phyloP scores from a whole-genome alignment of 495 filamentous ascomycete genomes.

The Staphylotrichum tortipilum region DNA sequence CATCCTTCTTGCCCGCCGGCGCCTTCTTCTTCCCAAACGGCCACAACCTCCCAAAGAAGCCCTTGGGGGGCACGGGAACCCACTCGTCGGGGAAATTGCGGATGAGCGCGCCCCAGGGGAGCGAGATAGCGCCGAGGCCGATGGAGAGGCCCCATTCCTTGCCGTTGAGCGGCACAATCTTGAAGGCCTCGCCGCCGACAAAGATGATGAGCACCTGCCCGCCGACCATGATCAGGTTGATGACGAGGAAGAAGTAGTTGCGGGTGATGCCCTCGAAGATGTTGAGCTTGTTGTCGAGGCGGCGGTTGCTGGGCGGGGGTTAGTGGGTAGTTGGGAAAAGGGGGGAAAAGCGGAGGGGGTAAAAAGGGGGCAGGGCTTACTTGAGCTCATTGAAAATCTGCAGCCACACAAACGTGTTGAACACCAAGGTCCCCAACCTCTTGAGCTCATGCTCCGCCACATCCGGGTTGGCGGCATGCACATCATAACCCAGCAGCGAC shows the following conservation, averaged over 20 bases:
- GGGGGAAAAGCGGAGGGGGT: not conserved
- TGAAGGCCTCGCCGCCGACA: conserved; percentile 63
- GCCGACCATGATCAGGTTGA: conserved; percentile 78
- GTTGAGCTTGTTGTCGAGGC: conserved; percentile 83
- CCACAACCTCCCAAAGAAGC: too few relatives aligned
- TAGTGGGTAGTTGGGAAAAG: not conserved
- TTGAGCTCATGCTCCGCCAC: conserved; percentile 12
- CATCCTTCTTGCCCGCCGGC: not conserved
- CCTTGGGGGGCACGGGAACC: conserved; percentile 17
- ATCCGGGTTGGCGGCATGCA: conserved; percentile 5
- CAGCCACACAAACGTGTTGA: conserved; percentile 96
- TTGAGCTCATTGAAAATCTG: conserved; percentile 93
- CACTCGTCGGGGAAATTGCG: conserved; percentile 49
- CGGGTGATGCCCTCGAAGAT: conserved; percentile 74
- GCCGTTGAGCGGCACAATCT: conserved; percentile 48
- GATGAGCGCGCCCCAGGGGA: conserved; percentile 61
- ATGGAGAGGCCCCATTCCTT: conserved; percentile 71
- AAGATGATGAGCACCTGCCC: conserved; percentile 78
- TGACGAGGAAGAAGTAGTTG: conserved; percentile 77
- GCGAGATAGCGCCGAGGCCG: conserved; percentile 57
- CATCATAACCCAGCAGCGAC: conserved; percentile 45
- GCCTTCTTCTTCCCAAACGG: not conserved
- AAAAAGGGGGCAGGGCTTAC: conserved; percentile 40
- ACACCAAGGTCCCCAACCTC: conserved; percentile 63
- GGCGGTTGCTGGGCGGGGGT: conserved; percentile 37